Conservation (phyloP, 805 yeast genomes). For the Yamadazyma scolyti region DNA sequence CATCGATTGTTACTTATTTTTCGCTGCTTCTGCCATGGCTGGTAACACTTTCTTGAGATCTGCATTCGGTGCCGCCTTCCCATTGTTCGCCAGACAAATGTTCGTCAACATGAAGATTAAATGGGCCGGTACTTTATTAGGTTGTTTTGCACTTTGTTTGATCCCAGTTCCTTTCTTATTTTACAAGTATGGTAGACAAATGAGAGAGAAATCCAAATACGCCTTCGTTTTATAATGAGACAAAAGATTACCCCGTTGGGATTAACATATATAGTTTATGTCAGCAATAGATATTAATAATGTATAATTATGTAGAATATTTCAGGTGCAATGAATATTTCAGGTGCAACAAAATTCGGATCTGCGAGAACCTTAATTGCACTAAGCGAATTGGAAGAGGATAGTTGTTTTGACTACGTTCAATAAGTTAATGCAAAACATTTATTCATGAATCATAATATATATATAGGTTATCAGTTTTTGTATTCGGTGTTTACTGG, state of each 20-base stretch:
- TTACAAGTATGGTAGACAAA: conserved; percentile 42
- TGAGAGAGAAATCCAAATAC: conserved; percentile 17
- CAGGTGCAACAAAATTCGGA: too few species aligned
- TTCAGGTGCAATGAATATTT: too few species aligned
- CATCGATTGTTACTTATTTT: conserved; percentile 55
- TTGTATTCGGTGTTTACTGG: conserved; percentile 29
- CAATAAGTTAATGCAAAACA: too few species aligned
- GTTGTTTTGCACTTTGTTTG: conserved; percentile 47
- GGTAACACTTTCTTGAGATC: conserved; percentile 61
- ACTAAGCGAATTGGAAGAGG: too few species aligned
- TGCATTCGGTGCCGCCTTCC: conserved; percentile 58
- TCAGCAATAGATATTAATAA: too few species aligned
- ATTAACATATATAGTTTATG: too few species aligned
- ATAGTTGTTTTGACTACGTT: too few species aligned
- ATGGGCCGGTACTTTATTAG: conserved; percentile 56
- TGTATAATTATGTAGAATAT: too few species aligned
- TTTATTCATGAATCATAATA: conserved; percentile 1
- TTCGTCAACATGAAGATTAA: conserved; percentile 45
- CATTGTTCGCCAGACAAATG: conserved; percentile 54
- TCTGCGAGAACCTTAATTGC: too few species aligned
- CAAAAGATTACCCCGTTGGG: too few species aligned
- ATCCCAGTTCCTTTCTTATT: conserved; percentile 58
- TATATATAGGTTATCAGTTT: conserved; percentile 1
- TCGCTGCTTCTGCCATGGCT: conserved; percentile 63
- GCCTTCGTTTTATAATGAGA: conserved; percentile 10